Evolutionary conservation across 352 stramenopile genomes (phyloP), one percentile per base, ranked within the genome.

Genomic region (Phytopythium helicoides): DNA sequence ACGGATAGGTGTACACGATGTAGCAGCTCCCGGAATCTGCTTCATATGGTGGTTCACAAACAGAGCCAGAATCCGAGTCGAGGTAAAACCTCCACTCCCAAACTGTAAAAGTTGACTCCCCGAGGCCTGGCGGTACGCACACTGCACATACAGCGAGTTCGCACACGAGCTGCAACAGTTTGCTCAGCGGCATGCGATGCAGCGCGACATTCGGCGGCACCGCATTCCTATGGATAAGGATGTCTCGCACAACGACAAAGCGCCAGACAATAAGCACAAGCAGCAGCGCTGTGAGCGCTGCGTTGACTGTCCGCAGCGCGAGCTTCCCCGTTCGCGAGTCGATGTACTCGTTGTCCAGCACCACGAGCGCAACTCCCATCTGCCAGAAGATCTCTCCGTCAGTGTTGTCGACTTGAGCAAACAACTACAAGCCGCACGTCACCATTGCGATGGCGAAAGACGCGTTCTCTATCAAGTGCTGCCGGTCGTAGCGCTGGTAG

Each of bases 11-110:
- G 47, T 88, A 92, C 15, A 80, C 64, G 37, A 86, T 62, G 42
- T 87, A 92, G 66, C 81, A 92, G 56, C 64, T 75, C 1, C 41
- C 64, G 7, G 38, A 47, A 40, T 71, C 44, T 16, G 64, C 56
- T 7, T 64, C 56, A 47, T 78, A 80, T 7, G 67, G 66, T 4
- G 53, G 54, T 1, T 62, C 52, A 40, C 79, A 92, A 16, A n/a
- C 15, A 31, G 6, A 3, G 16, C 31, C 33, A 4, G 7, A 11
- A 23, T 33, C 38, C 14, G 62, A 47, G 19, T 75, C 71, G 6
- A 67, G 54, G 56, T 86, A 82, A 34, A 70, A 86, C 54, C 85
- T 87, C 81, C 79, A 92, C 38, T 92, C 77, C 47, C 62, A 76
- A 11, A 92, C 71, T 6, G 56, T 52, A 19, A 92, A 86, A 22